These are phyloP conservation scores for Senna tora DNA, from an alignment of 306 rosid species.

Conservation along the genomic window DNA sequence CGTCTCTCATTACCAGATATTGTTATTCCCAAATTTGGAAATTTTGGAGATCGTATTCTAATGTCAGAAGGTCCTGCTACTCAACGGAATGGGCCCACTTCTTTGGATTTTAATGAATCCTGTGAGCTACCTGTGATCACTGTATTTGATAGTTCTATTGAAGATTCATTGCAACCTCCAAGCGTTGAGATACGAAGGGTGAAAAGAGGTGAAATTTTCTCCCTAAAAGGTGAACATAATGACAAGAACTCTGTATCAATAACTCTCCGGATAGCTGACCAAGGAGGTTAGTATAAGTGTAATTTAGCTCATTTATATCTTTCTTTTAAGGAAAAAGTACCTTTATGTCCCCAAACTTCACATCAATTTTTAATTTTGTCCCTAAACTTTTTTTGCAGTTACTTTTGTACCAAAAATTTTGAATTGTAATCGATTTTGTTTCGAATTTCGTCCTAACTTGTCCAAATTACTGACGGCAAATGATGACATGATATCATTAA, in stretches of 20 bases:
- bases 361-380: no score
- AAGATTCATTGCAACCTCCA: conserved; percentile 4
- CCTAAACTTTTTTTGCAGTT: no score
- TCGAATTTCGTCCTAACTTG: no score
- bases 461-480: no score
- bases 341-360: no score
- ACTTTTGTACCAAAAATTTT: no score
- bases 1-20: conserved; percentile 53
- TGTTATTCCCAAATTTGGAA: conserved; percentile 55
- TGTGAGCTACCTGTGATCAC: conserved; percentile 45
- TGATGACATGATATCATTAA: no score
- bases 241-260: conserved; percentile 52
- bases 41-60: conserved; percentile 53
- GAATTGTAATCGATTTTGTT: no score
- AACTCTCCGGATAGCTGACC: conserved; percentile 51
- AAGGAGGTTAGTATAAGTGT: conserved; percentile 40
- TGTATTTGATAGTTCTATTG: conserved; percentile 25
- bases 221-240: conserved; percentile 46
- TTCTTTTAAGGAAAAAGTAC: no score
- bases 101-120: conserved; percentile 37
- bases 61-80: conserved; percentile 60
- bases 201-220: conserved; percentile 46
- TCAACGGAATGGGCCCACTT: conserved; percentile 29
- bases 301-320: background rate
- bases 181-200: conserved; percentile 47